Percentiles rank a stretch among this genome's conserved stretches.
phyloP scores from a whole-genome alignment of 2,329 filamentous ascomycete species.

The Curvularia spicifera region DNA sequence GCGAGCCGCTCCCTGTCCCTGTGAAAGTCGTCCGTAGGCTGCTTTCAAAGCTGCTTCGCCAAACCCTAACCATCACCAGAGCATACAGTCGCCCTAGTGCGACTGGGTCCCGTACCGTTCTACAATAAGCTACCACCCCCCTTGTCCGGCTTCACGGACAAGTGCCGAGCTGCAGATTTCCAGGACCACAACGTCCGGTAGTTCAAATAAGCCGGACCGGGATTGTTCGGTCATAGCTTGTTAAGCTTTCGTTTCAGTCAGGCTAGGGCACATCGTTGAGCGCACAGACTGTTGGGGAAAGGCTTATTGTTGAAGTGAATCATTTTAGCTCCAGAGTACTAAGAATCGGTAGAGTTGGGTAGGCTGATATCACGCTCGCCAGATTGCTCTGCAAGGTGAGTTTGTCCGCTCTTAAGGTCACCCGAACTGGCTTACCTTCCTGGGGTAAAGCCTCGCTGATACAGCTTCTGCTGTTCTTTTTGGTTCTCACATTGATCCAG shows the following conservation, averaged over 20 bases:
- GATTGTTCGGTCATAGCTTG: conserved; percentile 44
- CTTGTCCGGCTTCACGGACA: too few relatives aligned
- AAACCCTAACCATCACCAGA: neutral
- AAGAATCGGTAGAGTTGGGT: conserved; percentile 46
- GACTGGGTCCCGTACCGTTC: neutral
- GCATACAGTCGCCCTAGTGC: neutral
- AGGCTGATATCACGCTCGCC: conserved; percentile 19
- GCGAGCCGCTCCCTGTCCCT: neutral
- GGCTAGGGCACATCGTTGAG: conserved; percentile 56
- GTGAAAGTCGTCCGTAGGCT: neutral
- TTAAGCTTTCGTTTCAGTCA: conserved; percentile 49
- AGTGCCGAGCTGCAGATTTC: conserved; percentile 35
- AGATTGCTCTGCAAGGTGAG: conserved; percentile 49
- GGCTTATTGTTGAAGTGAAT: conserved; percentile 66
- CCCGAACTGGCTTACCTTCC: neutral
- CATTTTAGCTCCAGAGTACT: conserved; percentile 56
- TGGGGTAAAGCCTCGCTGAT: neutral
- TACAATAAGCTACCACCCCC: neutral
- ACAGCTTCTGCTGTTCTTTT: neutral
- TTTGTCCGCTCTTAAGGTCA: neutral
- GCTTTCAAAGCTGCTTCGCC: neutral
- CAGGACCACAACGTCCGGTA: conserved; percentile 57
- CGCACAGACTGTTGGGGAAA: conserved; percentile 62
- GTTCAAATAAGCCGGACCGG: conserved; percentile 59
- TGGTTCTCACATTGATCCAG: too few relatives aligned